These are phyloP conservation scores for Pseudopyrenochaeta lycopersici DNA, from an alignment of 2,329 filamentous ascomycete genomes.

Conservation along the genomic window DNA sequence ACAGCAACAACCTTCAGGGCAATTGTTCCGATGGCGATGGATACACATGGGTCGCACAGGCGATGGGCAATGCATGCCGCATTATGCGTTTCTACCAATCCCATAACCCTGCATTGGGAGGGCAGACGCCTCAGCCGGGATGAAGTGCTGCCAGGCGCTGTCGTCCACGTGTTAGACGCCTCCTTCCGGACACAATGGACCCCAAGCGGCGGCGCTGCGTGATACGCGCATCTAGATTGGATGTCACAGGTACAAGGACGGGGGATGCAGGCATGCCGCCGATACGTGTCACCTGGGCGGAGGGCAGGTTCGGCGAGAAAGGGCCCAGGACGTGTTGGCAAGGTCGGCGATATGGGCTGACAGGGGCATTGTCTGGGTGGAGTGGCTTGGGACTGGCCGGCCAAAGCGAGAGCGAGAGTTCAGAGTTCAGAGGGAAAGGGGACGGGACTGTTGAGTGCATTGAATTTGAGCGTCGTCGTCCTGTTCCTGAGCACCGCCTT, in stretches of 20 bases:
- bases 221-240: conserved; percentile 19
- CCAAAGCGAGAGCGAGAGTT: not conserved
- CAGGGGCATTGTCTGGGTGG: not conserved
- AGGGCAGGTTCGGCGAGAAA: conserved; percentile 30
- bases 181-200: conserved; percentile 1
- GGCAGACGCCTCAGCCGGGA: conserved; percentile 13
- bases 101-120: conserved; percentile 2
- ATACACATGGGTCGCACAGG: not conserved
- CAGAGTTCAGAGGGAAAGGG: not conserved
- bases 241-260: conserved; percentile 19
- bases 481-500: conserved; percentile 12
- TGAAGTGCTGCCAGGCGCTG: conserved; percentile 9
- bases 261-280: conserved; percentile 11
- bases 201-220: conserved; percentile 18
- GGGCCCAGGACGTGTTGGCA: not conserved
- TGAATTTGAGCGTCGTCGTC: not conserved
- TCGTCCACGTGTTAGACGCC: conserved; percentile 33
- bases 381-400: not conserved
- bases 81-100: conserved; percentile 11
- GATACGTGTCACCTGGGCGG: conserved; percentile 35
- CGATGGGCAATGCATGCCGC: conserved; percentile 4
- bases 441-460: not conserved
- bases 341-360: not conserved
- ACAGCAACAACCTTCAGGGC: too few species aligned
- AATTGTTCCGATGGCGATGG: too few species aligned